Percentiles rank a stretch among this genome's conserved stretches.
Conservation (phyloP, 2,329 filamentous ascomycete genomes). For the Keithomyces neogunnii region DNA sequence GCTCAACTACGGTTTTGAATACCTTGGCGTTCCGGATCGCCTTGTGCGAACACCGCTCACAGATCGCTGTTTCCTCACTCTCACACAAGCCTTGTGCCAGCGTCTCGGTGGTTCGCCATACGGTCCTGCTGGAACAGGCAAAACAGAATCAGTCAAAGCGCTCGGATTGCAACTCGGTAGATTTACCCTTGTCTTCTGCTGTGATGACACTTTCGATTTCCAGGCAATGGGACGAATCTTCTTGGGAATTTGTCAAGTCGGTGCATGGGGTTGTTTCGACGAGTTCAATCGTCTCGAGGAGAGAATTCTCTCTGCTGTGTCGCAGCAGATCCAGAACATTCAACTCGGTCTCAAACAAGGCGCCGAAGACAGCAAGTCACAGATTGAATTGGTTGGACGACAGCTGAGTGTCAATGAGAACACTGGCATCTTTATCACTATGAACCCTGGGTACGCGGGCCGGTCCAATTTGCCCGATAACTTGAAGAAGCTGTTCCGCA, state of each 20-base stretch:
- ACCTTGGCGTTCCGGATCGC: slow-evolving; percentile 90
- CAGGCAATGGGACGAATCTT: slow-evolving; percentile 99
- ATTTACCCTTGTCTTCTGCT: slow-evolving; percentile 98
- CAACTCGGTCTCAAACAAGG: slow-evolving; percentile 88
- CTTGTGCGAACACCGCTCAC: slow-evolving; percentile 95
- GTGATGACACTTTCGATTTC: slow-evolving; percentile 99
- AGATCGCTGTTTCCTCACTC: slow-evolving; percentile 94
- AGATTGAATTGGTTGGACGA: slow-evolving; percentile 91
- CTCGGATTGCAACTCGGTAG: slow-evolving; percentile 92
- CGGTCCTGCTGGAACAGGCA: slow-evolving; percentile 93
- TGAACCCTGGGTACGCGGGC: slow-evolving; percentile 98
- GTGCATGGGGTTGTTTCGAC: slow-evolving; percentile 99
- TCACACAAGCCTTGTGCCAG: slow-evolving; percentile 93
- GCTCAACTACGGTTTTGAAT: slow-evolving; percentile 95
- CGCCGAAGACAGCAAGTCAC: slow-evolving; percentile 69
- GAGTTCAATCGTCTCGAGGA: slow-evolving; percentile 99
- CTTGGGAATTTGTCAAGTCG: slow-evolving; percentile 96
- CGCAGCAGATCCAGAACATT: slow-evolving; percentile 98
- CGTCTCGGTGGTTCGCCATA: slow-evolving; percentile 94
- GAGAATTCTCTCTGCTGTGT: slow-evolving; percentile 93
- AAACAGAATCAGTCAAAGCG: slow-evolving; percentile 98
- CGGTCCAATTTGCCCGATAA: slow-evolving; percentile 98
- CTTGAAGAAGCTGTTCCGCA: slow-evolving; percentile 98
- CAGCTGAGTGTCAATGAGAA: slow-evolving; percentile 84
- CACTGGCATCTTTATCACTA: slow-evolving; percentile 98